phyloP scores from a whole-genome alignment of 2,329 filamentous ascomycete genomes.

The Fonsecaea erecta region DNA sequence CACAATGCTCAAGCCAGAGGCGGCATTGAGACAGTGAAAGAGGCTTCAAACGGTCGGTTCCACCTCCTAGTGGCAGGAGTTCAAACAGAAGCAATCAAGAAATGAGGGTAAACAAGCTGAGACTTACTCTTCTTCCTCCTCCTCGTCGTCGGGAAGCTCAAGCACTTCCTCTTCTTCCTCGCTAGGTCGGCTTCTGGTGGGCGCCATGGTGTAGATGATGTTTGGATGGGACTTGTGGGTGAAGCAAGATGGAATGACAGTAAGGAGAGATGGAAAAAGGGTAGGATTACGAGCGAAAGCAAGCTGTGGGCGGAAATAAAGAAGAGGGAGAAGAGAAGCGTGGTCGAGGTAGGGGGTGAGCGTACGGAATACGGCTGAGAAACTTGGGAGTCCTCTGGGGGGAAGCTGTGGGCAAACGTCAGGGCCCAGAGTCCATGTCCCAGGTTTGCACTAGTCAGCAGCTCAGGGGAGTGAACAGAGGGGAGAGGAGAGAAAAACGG shows the following conservation, averaged over 20 bases:
- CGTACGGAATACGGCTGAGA: constrained; percentile 22
- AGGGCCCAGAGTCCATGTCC: constrained; percentile 26
- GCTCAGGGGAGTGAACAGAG: constrained; percentile 16
- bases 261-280: constrained; percentile 18
- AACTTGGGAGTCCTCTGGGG: constrained; percentile 16
- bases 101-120: constrained; percentile 4
- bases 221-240: constrained; percentile 5
- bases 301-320: constrained; percentile 30
- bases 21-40: background rate
- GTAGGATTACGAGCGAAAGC: constrained; percentile 34
- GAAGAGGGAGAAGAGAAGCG: constrained; percentile 32
- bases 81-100: background rate
- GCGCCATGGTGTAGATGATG: constrained; percentile 43
- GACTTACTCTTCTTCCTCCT: constrained; percentile 56
- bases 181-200: constrained; percentile 57
- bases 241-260: background rate
- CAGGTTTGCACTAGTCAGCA: constrained; percentile 18
- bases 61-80: background rate
- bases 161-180: constrained; percentile 55
- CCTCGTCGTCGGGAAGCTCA: constrained; percentile 55
- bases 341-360: constrained; percentile 35
- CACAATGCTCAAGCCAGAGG: background rate
- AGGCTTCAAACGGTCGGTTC: background rate
- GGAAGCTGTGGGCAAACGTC: constrained; percentile 33
- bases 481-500: background rate